These are phyloP conservation scores for Cercospora sp. DNA, from an alignment of 2,329 filamentous ascomycete species.

Conservation along the genomic window DNA sequence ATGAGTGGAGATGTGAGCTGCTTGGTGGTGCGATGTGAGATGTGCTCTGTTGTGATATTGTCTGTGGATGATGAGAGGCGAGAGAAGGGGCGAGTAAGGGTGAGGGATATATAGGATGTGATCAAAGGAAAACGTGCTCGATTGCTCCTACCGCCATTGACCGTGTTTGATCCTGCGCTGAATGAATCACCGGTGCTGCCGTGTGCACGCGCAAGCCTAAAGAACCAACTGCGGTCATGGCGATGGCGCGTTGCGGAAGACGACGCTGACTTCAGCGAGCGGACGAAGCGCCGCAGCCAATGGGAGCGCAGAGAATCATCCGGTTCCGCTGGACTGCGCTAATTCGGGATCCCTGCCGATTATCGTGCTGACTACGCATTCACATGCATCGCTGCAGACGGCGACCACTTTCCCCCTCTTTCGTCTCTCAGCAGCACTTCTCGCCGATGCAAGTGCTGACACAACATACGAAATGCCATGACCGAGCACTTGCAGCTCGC, in stretches of 20 bases:
- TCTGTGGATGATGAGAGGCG: background rate
- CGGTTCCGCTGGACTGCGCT: background rate
- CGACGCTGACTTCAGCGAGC: background rate
- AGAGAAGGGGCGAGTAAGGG: slow-evolving; percentile 13
- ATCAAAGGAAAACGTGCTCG: background rate
- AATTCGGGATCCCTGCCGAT: slow-evolving; percentile 2
- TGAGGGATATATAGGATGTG: slow-evolving; percentile 8
- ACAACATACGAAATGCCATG: background rate
- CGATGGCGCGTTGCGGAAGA: background rate
- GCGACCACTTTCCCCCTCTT: background rate
- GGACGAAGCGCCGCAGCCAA: background rate
- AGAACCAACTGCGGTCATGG: background rate
- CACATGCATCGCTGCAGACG: background rate
- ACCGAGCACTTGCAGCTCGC: slow-evolving; percentile 7
- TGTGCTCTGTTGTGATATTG: background rate
- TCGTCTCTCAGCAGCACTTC: background rate
- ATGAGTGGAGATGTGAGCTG: slow-evolving; percentile 7
- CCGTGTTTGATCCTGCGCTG: background rate
- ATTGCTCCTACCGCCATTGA: background rate
- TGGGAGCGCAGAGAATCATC: background rate
- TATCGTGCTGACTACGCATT: slow-evolving; percentile 7
- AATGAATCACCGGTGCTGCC: slow-evolving; percentile 10
- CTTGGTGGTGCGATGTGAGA: background rate
- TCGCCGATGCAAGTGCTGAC: background rate
- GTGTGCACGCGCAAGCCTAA: slow-evolving; percentile 6